These are phyloP conservation scores for Pochonia chlamydosporia DNA, from an alignment of 2,329 filamentous ascomycete species.

Conservation along the genomic window DNA sequence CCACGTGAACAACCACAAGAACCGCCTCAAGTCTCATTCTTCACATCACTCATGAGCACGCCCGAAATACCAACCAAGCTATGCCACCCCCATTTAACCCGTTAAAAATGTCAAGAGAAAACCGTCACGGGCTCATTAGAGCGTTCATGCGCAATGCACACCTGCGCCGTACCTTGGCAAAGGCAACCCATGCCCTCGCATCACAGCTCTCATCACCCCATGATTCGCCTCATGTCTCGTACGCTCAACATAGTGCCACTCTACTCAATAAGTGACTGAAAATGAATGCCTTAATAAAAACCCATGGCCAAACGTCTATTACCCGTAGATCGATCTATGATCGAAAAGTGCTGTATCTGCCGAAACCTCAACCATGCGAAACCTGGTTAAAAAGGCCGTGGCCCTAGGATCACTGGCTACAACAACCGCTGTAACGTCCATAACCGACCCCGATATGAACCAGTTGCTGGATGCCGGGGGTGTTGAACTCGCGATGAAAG, in stretches of 20 bases:
- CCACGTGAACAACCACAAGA: slow-evolving; percentile 1
- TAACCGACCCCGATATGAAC: slow-evolving; percentile 23
- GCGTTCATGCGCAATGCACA: background rate
- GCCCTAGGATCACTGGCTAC: slow-evolving; percentile 5
- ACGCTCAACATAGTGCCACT: background rate
- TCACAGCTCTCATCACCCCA: background rate
- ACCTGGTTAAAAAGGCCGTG: background rate
- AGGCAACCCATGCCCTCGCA: background rate
- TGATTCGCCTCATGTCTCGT: background rate
- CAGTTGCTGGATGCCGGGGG: slow-evolving; percentile 19
- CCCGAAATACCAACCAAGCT: background rate
- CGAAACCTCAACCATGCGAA: background rate
- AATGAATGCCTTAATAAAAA: background rate
- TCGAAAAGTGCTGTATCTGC: too few relatives aligned
- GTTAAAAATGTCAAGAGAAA: background rate
- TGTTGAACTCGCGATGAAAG: slow-evolving; percentile 20
- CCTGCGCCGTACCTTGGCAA: background rate
- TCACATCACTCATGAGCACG: background rate
- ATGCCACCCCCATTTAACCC: background rate
- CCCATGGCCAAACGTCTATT: background rate
- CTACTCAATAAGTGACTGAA: background rate
- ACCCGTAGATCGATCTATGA: background rate
- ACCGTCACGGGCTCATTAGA: background rate
- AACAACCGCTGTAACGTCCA: slow-evolving; percentile 16
- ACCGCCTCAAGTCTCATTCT: background rate